A percentile compares a stretch with the other conserved stretches of the same genome.
Evolutionary conservation across 495 filamentous ascomycete species (phyloP).

Genomic region (Daldinia vernicosa): DNA sequence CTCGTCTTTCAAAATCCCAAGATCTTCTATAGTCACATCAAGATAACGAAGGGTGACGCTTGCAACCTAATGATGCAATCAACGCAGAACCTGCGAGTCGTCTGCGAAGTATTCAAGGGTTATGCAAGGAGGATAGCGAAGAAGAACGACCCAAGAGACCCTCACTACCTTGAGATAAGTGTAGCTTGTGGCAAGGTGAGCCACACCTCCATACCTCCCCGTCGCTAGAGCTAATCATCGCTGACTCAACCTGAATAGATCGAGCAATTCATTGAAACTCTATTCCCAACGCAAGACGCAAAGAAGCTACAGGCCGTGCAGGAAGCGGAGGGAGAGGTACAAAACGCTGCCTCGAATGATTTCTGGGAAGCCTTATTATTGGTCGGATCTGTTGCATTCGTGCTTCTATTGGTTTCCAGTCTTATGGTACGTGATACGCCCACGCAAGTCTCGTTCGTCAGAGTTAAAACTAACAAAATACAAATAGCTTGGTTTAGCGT

Average conservation of each 20-base stretch:
- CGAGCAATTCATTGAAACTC: slow-evolving; percentile 94
- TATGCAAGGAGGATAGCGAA: slow-evolving; percentile 85
- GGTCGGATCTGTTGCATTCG: slow-evolving; percentile 45
- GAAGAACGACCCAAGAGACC: slow-evolving; percentile 94
- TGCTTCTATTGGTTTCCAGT: slow-evolving; percentile 51
- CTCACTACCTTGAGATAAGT: slow-evolving; percentile 93
- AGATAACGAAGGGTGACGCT: slow-evolving; percentile 95
- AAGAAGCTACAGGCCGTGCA: slow-evolving; percentile 52
- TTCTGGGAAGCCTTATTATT: slow-evolving; percentile 50
- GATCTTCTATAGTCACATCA: slow-evolving; percentile 88
- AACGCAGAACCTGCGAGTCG: slow-evolving; percentile 82
- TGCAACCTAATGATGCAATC: slow-evolving; percentile 91
- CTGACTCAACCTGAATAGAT: slow-evolving; percentile 64
- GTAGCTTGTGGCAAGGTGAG: slow-evolving; percentile 86
- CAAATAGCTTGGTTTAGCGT: slow-evolving; percentile 71
- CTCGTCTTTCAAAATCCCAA: slow-evolving; percentile 91
- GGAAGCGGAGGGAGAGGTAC: slow-evolving; percentile 33
- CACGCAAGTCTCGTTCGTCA: background rate
- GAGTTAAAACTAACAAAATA: slow-evolving; percentile 19
- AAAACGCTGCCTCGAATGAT: slow-evolving; percentile 43
- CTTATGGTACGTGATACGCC: slow-evolving; percentile 53
- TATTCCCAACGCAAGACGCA: slow-evolving; percentile 78
- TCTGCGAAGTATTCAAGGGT: slow-evolving; percentile 80
- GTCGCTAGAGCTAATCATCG: background rate
- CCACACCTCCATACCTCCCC: slow-evolving; percentile 16